Base-by-base conservation (phyloP, 179 eudicot species). In the Gypsophila paniculata region DNA sequence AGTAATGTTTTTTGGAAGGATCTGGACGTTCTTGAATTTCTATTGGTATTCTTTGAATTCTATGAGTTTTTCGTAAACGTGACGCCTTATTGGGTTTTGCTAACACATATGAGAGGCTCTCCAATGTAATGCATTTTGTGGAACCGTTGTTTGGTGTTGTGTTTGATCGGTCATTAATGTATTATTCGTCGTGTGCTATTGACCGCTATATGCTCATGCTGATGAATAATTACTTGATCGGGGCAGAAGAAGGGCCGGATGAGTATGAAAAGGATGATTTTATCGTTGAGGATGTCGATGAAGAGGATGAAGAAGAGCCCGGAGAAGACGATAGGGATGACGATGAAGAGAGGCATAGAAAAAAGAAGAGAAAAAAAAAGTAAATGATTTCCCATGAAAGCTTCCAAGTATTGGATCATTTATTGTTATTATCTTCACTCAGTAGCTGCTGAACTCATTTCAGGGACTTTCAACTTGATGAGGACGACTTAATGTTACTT, bases 241-340 rank as follows among this genome's bases (percentile, higher is more conserved):
- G 71, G 69, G 75, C 85, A 86, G 98, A 88, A 53, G 96, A 88
- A 75, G 99, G 96, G 22, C 91, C 86, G 58, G 93, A 95, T 82
- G 91, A 87, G 77, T 95, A 84, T 75, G 98, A 95, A 76, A 83
- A 89, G 22, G 99, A 93, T 85, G 99, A 91, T 23, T 95, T 95
- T 77, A 87, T 95, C 75, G 99, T 95, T 21, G 96, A 89, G 70
- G 97, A 90, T 76, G 82, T 73, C 36, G 96, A 87, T 14, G 96
- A 89, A 58, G 96, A 90, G 19, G 96, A 89, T 59, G 95, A 89
- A 39, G 95, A 85, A 22, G 88, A 84, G n/a, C 88, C 84, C 23
- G 97, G 80, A 25, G 94, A 87, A 70, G 94, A 85, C 34, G 89
- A 81, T 63, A 79, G 82, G 68, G 96, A 82, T 46, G 80, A 85